phyloP scores from a whole-genome alignment of 179 eudicot species.

The Spergularia azorica region DNA sequence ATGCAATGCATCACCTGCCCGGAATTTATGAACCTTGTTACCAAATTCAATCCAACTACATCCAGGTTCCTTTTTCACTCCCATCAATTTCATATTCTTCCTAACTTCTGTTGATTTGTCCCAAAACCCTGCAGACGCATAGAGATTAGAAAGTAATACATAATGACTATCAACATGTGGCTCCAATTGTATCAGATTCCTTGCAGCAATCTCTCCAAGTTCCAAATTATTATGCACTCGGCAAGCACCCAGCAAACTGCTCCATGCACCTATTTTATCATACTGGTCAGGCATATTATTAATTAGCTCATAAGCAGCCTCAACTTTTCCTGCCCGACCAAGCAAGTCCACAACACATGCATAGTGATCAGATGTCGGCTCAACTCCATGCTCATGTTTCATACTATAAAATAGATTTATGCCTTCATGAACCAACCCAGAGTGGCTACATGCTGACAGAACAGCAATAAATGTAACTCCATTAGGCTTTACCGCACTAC shows the following conservation, averaged over 20 bases:
- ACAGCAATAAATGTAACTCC: conserved; percentile 44
- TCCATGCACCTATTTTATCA: conserved; percentile 51
- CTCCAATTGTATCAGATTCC: conserved; percentile 49
- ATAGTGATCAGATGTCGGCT: conserved; percentile 54
- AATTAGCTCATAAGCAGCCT: conserved; percentile 51
- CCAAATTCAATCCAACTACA: conserved; percentile 68
- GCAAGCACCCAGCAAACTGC: conserved; percentile 65
- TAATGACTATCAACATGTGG: conserved; percentile 63
- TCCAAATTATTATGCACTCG: conserved; percentile 50
- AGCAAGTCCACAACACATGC: conserved; percentile 64
- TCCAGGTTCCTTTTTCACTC: conserved; percentile 58
- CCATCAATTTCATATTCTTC: conserved; percentile 48
- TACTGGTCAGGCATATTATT: conserved; percentile 41
- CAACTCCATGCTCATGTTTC: conserved; percentile 41
- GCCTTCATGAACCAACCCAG: conserved; percentile 56
- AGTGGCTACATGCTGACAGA: conserved; percentile 50
- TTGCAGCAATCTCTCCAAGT: conserved; percentile 52
- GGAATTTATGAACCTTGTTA: conserved; percentile 56
- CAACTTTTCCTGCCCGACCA: conserved; percentile 58
- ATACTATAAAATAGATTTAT: conserved; percentile 43
- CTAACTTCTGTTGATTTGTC: conserved; percentile 48
- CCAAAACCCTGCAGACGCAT: conserved; percentile 57
- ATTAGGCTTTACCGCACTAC: conserved; percentile 38
- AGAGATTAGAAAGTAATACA: conserved; percentile 61
- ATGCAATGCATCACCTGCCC: conserved; percentile 53